Percentiles rank a stretch among this genome's conserved stretches.
Conservation (phyloP, 305 asterid species). For the Euphrasia arctica region DNA sequence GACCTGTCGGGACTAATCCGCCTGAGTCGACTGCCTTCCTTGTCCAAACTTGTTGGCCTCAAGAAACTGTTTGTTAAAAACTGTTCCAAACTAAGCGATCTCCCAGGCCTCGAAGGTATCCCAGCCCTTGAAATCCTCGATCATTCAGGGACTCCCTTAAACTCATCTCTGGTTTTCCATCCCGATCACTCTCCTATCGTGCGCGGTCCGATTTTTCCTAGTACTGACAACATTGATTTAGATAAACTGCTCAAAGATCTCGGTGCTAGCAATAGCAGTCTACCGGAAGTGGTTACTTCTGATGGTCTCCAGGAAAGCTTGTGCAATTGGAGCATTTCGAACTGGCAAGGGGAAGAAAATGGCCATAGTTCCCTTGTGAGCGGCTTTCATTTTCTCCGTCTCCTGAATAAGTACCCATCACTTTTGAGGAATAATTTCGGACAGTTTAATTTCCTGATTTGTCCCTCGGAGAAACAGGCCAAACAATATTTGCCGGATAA, state of each 20-base stretch:
- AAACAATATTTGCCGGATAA: constrained; percentile 15
- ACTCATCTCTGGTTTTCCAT: constrained; percentile 17
- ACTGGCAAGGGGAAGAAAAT: constrained; percentile 13
- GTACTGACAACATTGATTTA: constrained; percentile 10
- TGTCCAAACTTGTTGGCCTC: constrained; percentile 33
- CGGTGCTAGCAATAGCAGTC: not conserved
- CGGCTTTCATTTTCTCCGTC: constrained; percentile 29
- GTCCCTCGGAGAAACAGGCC: constrained; percentile 28
- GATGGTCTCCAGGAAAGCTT: not conserved
- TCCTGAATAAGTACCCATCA: constrained; percentile 21
- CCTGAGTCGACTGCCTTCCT: constrained; percentile 27
- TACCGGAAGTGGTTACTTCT: not conserved
- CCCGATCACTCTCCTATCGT: not conserved
- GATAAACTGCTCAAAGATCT: constrained; percentile 1
- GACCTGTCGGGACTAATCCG: constrained; percentile 30
- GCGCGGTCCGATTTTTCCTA: constrained; percentile 16
- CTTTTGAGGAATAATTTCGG: constrained; percentile 4
- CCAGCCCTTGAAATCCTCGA: constrained; percentile 26
- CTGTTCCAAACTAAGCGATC: constrained; percentile 28
- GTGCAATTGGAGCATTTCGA: constrained; percentile 35
- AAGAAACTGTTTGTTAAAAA: constrained; percentile 27
- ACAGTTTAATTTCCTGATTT: constrained; percentile 28
- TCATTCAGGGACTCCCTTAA: constrained; percentile 34
- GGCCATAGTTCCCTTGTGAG: constrained; percentile 4
- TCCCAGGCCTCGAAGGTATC: constrained; percentile 33